phyloP scores from a whole-genome alignment of 371 early-diverging fungal species.

The Lichtheimia hyalospora region DNA sequence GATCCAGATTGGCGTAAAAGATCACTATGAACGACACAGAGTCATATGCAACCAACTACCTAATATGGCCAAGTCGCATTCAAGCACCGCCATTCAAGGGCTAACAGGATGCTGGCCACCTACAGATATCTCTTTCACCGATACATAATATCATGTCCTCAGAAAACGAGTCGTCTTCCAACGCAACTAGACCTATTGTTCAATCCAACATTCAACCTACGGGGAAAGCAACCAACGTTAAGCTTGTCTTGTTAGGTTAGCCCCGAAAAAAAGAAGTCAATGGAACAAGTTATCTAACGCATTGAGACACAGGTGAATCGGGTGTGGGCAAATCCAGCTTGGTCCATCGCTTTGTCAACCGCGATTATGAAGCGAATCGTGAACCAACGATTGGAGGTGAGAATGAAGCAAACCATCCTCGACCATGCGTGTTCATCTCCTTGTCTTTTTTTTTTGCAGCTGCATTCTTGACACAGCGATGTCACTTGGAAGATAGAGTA shows the following conservation, averaged over 20 bases:
- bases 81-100: too few species aligned
- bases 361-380: slow-evolving; percentile 93
- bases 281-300: background rate
- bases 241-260: slow-evolving; percentile 24
- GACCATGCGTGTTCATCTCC: background rate
- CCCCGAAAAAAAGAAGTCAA: too few species aligned
- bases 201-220: background rate
- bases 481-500: slow-evolving; percentile 63
- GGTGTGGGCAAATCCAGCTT: slow-evolving; percentile 87
- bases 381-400: slow-evolving; percentile 96
- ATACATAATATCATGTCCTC: background rate
- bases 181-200: slow-evolving; percentile 8
- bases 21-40: too few species aligned
- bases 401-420: background rate
- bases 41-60: too few species aligned
- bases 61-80: too few species aligned
- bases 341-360: slow-evolving; percentile 87
- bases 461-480: slow-evolving; percentile 80
- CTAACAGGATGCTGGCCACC: too few species aligned
- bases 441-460: slow-evolving; percentile 43
- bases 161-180: slow-evolving; percentile 9
- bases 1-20: too few species aligned
- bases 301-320: slow-evolving; percentile 65
- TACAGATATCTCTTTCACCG: background rate
- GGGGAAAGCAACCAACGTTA: slow-evolving; percentile 17